A percentile compares a stretch with the other conserved stretches of the same genome.
phyloP scores from a whole-genome alignment of 2,329 filamentous ascomycete genomes.

The Tetracladium maxilliforme region DNA sequence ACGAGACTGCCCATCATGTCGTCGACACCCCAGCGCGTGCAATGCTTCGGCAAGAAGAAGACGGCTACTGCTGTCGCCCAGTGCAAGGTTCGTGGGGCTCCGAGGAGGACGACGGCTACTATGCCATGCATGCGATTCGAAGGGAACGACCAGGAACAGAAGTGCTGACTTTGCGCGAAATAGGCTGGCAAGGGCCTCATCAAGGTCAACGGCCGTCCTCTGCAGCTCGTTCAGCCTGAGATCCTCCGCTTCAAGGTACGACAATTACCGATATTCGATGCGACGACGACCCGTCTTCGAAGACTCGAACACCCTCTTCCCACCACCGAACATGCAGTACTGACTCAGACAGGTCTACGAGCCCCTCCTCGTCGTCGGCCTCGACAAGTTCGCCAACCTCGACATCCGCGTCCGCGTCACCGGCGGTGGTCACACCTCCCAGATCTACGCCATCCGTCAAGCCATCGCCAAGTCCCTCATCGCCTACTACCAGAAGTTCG shows the following conservation, averaged over 20 bases:
- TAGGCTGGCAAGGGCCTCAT: slow-evolving; percentile 76
- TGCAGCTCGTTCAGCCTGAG: slow-evolving; percentile 88
- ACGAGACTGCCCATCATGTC: slow-evolving; percentile 14
- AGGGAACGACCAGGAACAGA: slow-evolving; percentile 1
- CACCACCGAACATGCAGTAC: not conserved
- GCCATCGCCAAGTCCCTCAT: slow-evolving; percentile 96
- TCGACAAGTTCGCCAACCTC: slow-evolving; percentile 93
- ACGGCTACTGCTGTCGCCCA: slow-evolving; percentile 60
- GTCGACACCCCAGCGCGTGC: slow-evolving; percentile 68
- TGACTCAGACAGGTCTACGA: slow-evolving; percentile 68
- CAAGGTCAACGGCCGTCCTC: slow-evolving; percentile 97
- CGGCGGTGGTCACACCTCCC: slow-evolving; percentile 94
- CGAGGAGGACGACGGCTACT: slow-evolving; percentile 1
- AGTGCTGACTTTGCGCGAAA: slow-evolving; percentile 13
- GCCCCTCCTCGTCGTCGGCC: slow-evolving; percentile 88
- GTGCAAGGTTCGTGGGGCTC: slow-evolving; percentile 48
- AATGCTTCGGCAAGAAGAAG: slow-evolving; percentile 99
- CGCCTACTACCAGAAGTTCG: slow-evolving; percentile 99
- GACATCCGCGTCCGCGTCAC: slow-evolving; percentile 95
- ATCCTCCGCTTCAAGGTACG: slow-evolving; percentile 88
- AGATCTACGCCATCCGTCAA: slow-evolving; percentile 97
- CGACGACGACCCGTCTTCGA: not conserved
- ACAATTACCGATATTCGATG: slow-evolving; percentile 1
- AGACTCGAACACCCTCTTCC: not conserved
- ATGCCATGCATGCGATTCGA: slow-evolving; percentile 5